Base-by-base conservation (phyloP, 2,329 filamentous ascomycete genomes). In the Fusarium hostae region DNA sequence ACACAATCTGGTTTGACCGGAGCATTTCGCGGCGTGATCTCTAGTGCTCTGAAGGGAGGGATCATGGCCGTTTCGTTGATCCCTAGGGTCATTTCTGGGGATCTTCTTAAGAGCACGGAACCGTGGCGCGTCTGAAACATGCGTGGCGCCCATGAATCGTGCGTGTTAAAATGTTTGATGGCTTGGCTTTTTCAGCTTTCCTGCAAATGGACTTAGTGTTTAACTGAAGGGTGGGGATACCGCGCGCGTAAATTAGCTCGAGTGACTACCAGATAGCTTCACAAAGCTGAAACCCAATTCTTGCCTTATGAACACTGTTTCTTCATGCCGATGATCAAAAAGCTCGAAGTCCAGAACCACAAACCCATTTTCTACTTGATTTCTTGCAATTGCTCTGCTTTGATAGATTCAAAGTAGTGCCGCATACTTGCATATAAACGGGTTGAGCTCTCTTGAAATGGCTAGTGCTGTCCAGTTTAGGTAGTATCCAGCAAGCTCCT, bases 211-310 rank as follows among this genome's bases (percentile, higher is more conserved):
- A 60, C n/a, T 41, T 63, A 47, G 39, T 60, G 41, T 35, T 60
- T 43, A 59, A 67, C 48, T 60, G 35, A 55, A 60, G 22, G 37
- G 70, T 68, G 70, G 70, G 34, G 70, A 66, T 73, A 40, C 70
- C 70, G 70, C 66, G 70, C 70, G 70, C 66, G 70, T 73, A 70
- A 56, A 45, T 68, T 62, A 68, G 45, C 37, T 43, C 28, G 30
- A 16, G 37, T 50, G 37, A 48, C 28, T 34, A 30, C 59, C n/a
- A 35, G 26, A 59, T 40, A 50, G 39, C 35, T 67, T 54, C 32
- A 50, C 39, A 26, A 34, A 50, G 22, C 50, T 28, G 43, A 50
- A 44, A 34, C 64, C 26, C 32, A 51, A 41, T 34, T 24, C 55
- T 22, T 43, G 8, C 35, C 43, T 63, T 43, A 5, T 22, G 54